Percentiles rank a stretch among this genome's conserved stretches.
Evolutionary conservation across 192 early-diverging fungal species (phyloP).

Genomic region (Coemansia sp.): DNA sequence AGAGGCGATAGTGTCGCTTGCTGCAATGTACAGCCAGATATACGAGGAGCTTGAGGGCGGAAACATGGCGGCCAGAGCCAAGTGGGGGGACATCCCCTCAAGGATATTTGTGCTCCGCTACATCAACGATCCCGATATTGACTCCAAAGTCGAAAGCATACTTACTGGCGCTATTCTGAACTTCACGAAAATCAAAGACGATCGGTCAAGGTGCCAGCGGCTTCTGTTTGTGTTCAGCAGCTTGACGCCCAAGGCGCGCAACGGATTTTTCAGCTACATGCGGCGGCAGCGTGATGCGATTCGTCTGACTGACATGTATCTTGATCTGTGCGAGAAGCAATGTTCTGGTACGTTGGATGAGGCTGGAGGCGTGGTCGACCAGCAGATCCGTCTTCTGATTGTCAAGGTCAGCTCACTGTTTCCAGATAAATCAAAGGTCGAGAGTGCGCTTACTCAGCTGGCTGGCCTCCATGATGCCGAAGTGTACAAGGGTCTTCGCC

Average conservation of each 20-base stretch:
- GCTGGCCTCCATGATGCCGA: slow-evolving; percentile 65
- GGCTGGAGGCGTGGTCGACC: slow-evolving; percentile 47
- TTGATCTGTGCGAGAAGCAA: slow-evolving; percentile 67
- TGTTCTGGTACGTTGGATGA: slow-evolving; percentile 46
- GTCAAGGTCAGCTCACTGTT: slow-evolving; percentile 58
- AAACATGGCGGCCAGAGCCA: slow-evolving; percentile 58
- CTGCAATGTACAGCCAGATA: slow-evolving; percentile 71
- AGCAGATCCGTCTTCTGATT: slow-evolving; percentile 57
- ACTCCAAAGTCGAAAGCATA: slow-evolving; percentile 56
- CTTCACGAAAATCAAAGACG: slow-evolving; percentile 47
- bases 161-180: slow-evolving; percentile 47
- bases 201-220: slow-evolving; percentile 55
- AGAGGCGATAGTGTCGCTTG: slow-evolving; percentile 74
- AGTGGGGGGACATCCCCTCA: slow-evolving; percentile 83
- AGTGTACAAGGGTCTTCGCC: slow-evolving; percentile 67
- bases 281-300: slow-evolving; percentile 70
- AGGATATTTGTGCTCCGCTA: slow-evolving; percentile 82
- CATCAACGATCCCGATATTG: slow-evolving; percentile 77
- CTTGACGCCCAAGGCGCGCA: slow-evolving; percentile 67
- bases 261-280: slow-evolving; percentile 76
- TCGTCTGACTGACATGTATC: slow-evolving; percentile 57
- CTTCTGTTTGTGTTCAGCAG: slow-evolving; percentile 66
- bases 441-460: slow-evolving; percentile 68
- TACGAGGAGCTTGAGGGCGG: slow-evolving; percentile 71
- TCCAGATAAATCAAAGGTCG: slow-evolving; percentile 68